Percentiles rank a stretch among this genome's conserved stretches.
Evolutionary conservation across 345 rosid species (phyloP).

Genomic region (Brassica juncea): DNA sequence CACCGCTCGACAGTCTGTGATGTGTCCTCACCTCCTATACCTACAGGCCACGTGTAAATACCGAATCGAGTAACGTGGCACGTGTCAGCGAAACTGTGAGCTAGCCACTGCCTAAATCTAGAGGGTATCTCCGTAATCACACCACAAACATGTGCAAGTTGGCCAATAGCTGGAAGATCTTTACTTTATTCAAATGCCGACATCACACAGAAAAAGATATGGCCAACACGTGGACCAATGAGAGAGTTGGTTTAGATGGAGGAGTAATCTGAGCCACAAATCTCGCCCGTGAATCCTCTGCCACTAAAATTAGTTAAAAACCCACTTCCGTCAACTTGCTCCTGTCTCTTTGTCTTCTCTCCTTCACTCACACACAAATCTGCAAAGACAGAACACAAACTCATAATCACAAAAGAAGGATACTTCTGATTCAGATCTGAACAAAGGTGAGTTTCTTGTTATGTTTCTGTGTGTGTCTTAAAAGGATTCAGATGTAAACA

Average conservation of each 20-base stretch:
- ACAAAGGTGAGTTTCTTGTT: slow-evolving; percentile 19
- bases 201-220: slow-evolving; percentile 35
- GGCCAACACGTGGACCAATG: slow-evolving; percentile 38
- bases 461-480: neutral
- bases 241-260: slow-evolving; percentile 39
- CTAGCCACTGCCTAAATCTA: neutral
- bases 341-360: neutral
- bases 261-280: slow-evolving; percentile 34
- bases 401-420: neutral
- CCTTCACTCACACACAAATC: slow-evolving; percentile 6
- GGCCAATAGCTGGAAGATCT: slow-evolving; percentile 14
- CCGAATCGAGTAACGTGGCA: slow-evolving; percentile 3
- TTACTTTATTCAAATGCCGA: slow-evolving; percentile 18
- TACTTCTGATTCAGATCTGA: slow-evolving; percentile 10
- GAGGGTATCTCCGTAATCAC: slow-evolving; percentile 29
- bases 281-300: slow-evolving; percentile 21
- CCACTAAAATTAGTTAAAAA: slow-evolving; percentile 30
- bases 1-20: slow-evolving; percentile 34
- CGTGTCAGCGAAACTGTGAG: slow-evolving; percentile 17
- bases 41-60: slow-evolving; percentile 10
- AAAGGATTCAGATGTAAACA: neutral
- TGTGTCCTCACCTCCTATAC: slow-evolving; percentile 30
- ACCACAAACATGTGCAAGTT: slow-evolving; percentile 22
- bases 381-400: neutral
- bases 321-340: slow-evolving; percentile 32